Conservation (phyloP, 1,284 basidiomycete species). For the Tilletia caries region DNA sequence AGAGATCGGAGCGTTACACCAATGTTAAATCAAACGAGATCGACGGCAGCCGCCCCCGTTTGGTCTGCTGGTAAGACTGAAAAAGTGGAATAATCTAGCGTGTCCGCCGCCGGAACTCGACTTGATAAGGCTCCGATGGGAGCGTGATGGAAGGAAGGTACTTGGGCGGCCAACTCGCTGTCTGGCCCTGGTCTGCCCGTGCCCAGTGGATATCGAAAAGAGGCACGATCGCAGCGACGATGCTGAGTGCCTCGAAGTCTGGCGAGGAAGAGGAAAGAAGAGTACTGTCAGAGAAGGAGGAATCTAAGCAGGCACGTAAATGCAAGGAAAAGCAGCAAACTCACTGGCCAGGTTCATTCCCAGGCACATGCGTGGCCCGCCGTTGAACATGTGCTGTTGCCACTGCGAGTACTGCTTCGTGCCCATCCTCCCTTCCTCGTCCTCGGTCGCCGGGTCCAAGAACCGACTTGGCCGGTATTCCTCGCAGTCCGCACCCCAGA, state of each 20-base stretch:
- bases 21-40: too few species aligned
- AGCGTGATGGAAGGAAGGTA: constrained; percentile 37
- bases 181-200: constrained; percentile 33
- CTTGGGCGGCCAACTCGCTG: constrained; percentile 31
- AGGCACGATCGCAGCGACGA: constrained; percentile 20
- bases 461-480: constrained; percentile 42
- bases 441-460: constrained; percentile 28
- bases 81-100: too few species aligned
- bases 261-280: not conserved
- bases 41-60: too few species aligned
- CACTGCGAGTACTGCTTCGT: constrained; percentile 33
- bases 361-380: constrained; percentile 42
- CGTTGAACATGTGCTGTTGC: constrained; percentile 35
- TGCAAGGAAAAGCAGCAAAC: not conserved
- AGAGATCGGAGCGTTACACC: too few species aligned
- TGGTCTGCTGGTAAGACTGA: too few species aligned
- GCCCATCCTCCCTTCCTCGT: constrained; percentile 18
- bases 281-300: too few species aligned
- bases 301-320: too few species aligned
- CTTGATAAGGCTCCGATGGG: constrained; percentile 24
- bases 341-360: constrained; percentile 38
- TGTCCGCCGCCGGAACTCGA: constrained; percentile 4
- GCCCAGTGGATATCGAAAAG: constrained; percentile 38
- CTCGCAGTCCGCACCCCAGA: constrained; percentile 38
- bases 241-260: constrained; percentile 27